Percentiles rank a stretch among this genome's conserved stretches.
These are phyloP conservation scores for Platanthera guangdongensis DNA, from an alignment of 106 monocot species.

Conservation along the genomic window DNA sequence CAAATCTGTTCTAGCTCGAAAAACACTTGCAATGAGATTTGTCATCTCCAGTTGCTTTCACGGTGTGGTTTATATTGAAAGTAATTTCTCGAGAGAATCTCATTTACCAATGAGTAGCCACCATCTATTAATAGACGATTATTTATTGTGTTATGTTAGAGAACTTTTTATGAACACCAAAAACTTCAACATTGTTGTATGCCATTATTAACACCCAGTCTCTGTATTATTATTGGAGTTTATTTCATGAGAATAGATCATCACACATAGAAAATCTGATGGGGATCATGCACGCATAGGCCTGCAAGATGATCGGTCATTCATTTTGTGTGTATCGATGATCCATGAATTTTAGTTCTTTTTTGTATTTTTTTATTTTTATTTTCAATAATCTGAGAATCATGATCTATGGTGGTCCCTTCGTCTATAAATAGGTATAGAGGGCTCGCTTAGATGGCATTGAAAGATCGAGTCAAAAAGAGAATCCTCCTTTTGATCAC, in stretches of 20 bases:
- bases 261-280: neutral
- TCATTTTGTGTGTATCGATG: too few species aligned
- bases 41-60: neutral
- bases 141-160: neutral
- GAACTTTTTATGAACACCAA: neutral
- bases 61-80: neutral
- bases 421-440: too few species aligned
- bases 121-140: neutral
- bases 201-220: neutral
- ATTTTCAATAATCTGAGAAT: too few species aligned
- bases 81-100: neutral
- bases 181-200: neutral
- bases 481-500: too few species aligned
- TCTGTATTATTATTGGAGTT: neutral
- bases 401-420: too few species aligned
- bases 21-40: neutral
- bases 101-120: neutral
- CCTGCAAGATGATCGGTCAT: too few species aligned
- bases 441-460: too few species aligned
- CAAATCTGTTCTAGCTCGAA: neutral
- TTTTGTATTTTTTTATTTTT: too few species aligned
- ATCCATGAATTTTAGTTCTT: too few species aligned
- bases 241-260: neutral
- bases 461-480: too few species aligned
- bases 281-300: too few species aligned